Percentiles rank a stretch among this genome's conserved stretches.
phyloP scores from a whole-genome alignment of 495 filamentous ascomycete genomes.

The Lophiostoma macrostomum region DNA sequence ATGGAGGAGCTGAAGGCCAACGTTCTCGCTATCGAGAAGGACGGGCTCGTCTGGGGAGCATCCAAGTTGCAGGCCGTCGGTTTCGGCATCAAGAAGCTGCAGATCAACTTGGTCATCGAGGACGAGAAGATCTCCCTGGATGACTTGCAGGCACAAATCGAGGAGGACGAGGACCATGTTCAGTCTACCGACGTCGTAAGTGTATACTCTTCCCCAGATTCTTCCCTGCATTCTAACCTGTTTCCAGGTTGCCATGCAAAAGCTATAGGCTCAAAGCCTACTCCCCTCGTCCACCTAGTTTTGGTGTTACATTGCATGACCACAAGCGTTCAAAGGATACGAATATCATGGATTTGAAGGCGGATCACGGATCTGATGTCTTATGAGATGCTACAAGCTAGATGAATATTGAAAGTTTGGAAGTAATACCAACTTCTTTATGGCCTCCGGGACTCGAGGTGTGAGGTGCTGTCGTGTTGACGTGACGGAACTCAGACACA shows the following conservation, averaged over 20 bases:
- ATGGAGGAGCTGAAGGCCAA: slow-evolving; percentile 75
- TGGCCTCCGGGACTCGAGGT: too few relatives aligned
- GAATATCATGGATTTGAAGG: slow-evolving; percentile 19
- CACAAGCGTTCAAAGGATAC: slow-evolving; percentile 11
- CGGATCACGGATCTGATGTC: slow-evolving; percentile 22
- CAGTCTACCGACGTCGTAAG: slow-evolving; percentile 85
- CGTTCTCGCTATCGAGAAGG: slow-evolving; percentile 83
- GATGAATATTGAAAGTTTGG: slow-evolving; percentile 16
- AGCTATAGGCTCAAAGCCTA: slow-evolving; percentile 60
- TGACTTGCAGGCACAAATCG: slow-evolving; percentile 83
- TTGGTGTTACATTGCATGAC: slow-evolving; percentile 10
- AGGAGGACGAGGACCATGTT: slow-evolving; percentile 90
- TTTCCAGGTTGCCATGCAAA: slow-evolving; percentile 68
- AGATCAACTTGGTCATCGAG: slow-evolving; percentile 96
- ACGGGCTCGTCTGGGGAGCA: slow-evolving; percentile 94
- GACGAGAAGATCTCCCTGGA: slow-evolving; percentile 91
- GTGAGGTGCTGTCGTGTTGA: too few relatives aligned
- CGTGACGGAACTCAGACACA: too few relatives aligned
- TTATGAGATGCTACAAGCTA: slow-evolving; percentile 23
- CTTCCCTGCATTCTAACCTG: slow-evolving; percentile 21
- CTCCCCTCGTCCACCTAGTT: slow-evolving; percentile 13
- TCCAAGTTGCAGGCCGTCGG: slow-evolving; percentile 85
- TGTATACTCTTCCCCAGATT: slow-evolving; percentile 37
- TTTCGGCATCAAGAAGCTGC: slow-evolving; percentile 99
- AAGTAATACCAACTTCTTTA: too few relatives aligned